Percentiles rank a stretch among this genome's conserved stretches.
Conservation (phyloP, 2,329 filamentous ascomycete genomes). For the Alternaria rosae region DNA sequence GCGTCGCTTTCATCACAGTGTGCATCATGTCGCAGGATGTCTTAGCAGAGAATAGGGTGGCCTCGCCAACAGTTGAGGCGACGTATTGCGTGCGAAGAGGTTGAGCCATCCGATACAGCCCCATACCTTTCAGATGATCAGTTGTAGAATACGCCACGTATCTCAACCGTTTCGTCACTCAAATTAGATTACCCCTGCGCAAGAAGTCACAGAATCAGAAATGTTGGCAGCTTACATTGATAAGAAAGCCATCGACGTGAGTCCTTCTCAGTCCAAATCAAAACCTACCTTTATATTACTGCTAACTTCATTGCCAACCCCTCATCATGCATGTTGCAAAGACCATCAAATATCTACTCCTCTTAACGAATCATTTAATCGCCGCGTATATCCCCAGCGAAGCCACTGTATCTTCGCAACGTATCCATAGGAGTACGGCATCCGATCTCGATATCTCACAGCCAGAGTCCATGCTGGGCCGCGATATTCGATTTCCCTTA, state of each 20-base stretch:
- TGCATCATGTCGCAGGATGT: not conserved
- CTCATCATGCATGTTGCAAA: conserved; percentile 14
- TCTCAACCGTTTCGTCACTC: not conserved
- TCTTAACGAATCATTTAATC: conserved; percentile 10
- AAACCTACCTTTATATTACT: not conserved
- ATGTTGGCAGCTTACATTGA: not conserved
- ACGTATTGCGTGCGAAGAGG: not conserved
- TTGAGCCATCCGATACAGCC: not conserved
- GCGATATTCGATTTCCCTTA: not conserved
- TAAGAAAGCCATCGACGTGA: not conserved
- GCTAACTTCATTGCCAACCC: not conserved
- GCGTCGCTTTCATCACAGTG: not conserved
- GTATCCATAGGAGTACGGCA: not conserved
- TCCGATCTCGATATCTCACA: not conserved
- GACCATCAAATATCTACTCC: not conserved
- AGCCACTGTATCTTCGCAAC: not conserved
- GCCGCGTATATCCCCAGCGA: conserved; percentile 1
- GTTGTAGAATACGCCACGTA: not conserved
- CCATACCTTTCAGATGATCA: not conserved
- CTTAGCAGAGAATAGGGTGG: not conserved
- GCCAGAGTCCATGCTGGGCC: not conserved
- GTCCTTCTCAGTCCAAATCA: not conserved
- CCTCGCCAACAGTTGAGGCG: not conserved
- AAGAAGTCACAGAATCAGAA: not conserved
- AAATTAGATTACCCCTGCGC: not conserved